Evolutionary conservation across 176 grass and related monocot genomes (phyloP).

Genomic region (Zea luxurians): DNA sequence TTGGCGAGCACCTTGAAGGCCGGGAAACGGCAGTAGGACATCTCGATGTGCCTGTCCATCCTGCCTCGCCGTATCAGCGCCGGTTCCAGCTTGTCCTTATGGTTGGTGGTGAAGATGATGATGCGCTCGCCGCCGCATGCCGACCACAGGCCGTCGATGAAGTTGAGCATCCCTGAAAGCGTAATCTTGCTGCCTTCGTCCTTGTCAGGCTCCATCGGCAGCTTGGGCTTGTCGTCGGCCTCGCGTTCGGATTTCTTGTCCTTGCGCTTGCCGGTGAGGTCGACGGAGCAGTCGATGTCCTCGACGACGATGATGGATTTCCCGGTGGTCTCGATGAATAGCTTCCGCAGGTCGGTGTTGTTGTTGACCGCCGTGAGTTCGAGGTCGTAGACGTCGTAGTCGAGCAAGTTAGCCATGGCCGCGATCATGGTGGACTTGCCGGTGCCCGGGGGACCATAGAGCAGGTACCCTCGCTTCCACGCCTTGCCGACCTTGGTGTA

Average conservation of each 20-base stretch:
- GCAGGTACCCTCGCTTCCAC: slow-evolving; percentile 67
- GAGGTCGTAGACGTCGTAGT: slow-evolving; percentile 72
- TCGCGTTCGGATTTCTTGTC: slow-evolving; percentile 4
- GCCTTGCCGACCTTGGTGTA: slow-evolving; percentile 63
- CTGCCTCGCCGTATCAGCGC: no score
- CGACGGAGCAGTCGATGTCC: slow-evolving; percentile 67
- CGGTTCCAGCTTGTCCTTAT: slow-evolving; percentile 31
- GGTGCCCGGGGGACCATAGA: slow-evolving; percentile 49
- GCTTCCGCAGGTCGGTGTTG: slow-evolving; percentile 72
- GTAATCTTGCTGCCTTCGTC: slow-evolving; percentile 51
- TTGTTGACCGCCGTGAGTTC: slow-evolving; percentile 62
- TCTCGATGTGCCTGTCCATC: no score
- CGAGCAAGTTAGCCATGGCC: slow-evolving; percentile 69
- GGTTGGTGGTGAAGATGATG: slow-evolving; percentile 75
- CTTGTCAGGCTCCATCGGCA: neutral
- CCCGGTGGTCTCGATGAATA: slow-evolving; percentile 68
- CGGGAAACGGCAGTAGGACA: slow-evolving; percentile 15
- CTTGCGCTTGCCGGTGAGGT: slow-evolving; percentile 61
- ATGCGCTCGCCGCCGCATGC: slow-evolving; percentile 70
- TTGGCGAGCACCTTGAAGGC: slow-evolving; percentile 64
- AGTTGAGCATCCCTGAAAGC: slow-evolving; percentile 68
- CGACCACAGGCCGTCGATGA: slow-evolving; percentile 80
- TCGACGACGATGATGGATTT: slow-evolving; percentile 77
- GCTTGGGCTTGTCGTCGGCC: neutral
- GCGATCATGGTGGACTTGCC: slow-evolving; percentile 85